Evolutionary conservation across 2,329 filamentous ascomycete genomes (phyloP).

Genomic region (Alternaria hordeiaustralica): DNA sequence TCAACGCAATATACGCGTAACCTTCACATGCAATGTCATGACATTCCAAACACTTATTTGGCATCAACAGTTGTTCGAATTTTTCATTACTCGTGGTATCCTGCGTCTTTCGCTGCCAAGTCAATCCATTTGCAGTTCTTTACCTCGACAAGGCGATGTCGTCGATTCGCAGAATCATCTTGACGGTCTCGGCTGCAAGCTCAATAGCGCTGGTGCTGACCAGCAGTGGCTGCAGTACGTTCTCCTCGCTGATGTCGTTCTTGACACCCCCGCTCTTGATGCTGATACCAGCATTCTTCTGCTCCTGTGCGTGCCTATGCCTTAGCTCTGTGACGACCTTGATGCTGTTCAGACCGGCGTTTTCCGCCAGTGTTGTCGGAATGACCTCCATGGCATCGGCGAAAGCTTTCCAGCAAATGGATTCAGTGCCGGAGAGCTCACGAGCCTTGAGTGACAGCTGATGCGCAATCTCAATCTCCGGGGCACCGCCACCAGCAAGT

Average conservation of each 20-base stretch:
- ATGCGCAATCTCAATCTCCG: conserved; percentile 94
- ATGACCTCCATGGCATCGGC: conserved; percentile 97
- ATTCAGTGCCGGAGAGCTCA: conserved; percentile 85
- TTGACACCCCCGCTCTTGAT: conserved; percentile 98
- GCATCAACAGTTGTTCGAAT: conserved; percentile 8
- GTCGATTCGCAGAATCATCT: conserved; percentile 82
- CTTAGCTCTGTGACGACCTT: conserved; percentile 96
- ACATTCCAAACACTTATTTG: not conserved
- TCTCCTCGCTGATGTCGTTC: conserved; percentile 95
- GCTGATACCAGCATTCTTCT: conserved; percentile 95
- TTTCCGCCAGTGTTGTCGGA: conserved; percentile 94
- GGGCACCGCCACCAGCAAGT: conserved; percentile 93
- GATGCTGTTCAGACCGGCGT: conserved; percentile 96
- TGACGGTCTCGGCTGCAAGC: conserved; percentile 96
- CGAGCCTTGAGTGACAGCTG: conserved; percentile 82
- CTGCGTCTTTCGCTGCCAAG: not conserved
- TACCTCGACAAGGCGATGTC: conserved; percentile 64
- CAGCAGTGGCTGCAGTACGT: conserved; percentile 91
- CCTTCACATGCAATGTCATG: conserved; percentile 6
- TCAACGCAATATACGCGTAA: conserved; percentile 5
- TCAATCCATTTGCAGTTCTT: conserved; percentile 1
- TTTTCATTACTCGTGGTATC: conserved; percentile 25
- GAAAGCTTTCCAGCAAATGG: conserved; percentile 99
- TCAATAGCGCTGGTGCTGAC: conserved; percentile 98
- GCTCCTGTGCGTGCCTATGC: conserved; percentile 91